Conservation (phyloP, 2,329 filamentous ascomycete species). For the Aspergillus ochraceus region DNA sequence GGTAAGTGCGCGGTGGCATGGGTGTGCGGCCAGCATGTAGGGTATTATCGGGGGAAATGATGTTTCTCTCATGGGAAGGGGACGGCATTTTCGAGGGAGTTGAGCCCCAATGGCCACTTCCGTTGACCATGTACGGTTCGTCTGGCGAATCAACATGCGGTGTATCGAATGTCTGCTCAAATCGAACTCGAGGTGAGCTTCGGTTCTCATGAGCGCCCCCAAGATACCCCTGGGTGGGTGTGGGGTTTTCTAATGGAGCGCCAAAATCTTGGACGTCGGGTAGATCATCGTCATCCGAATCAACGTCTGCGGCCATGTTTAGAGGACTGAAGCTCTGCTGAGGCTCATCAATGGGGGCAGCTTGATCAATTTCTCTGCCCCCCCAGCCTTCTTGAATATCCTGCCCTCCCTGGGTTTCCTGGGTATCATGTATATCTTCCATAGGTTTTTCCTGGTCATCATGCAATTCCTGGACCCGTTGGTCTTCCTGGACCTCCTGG, state of each 20-base stretch:
- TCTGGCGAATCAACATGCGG: slow-evolving; percentile 31
- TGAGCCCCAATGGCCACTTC: slow-evolving; percentile 29
- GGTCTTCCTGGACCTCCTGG: slow-evolving; percentile 4
- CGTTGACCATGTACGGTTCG: slow-evolving; percentile 26
- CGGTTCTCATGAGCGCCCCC: slow-evolving; percentile 7
- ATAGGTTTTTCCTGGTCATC: not conserved
- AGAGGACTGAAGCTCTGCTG: slow-evolving; percentile 26
- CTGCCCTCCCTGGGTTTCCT: not conserved
- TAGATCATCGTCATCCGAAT: slow-evolving; percentile 22
- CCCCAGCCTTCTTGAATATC: not conserved
- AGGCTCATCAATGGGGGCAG: slow-evolving; percentile 8
- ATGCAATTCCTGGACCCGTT: not conserved
- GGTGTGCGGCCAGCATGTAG: slow-evolving; percentile 35
- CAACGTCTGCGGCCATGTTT: slow-evolving; percentile 30
- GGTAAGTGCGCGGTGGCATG: slow-evolving; percentile 35
- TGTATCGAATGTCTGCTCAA: slow-evolving; percentile 29
- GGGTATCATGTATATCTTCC: not conserved
- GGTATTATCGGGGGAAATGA: slow-evolving; percentile 33
- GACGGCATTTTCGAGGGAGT: slow-evolving; percentile 38
- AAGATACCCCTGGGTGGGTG: slow-evolving; percentile 12
- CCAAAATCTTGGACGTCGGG: slow-evolving; percentile 15
- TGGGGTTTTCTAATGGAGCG: slow-evolving; percentile 22
- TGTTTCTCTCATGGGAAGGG: slow-evolving; percentile 25
- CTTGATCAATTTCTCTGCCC: not conserved
- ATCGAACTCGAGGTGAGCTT: slow-evolving; percentile 19